These are phyloP conservation scores for Penicillium argentinense DNA, from an alignment of 495 filamentous ascomycete genomes.

Conservation along the genomic window DNA sequence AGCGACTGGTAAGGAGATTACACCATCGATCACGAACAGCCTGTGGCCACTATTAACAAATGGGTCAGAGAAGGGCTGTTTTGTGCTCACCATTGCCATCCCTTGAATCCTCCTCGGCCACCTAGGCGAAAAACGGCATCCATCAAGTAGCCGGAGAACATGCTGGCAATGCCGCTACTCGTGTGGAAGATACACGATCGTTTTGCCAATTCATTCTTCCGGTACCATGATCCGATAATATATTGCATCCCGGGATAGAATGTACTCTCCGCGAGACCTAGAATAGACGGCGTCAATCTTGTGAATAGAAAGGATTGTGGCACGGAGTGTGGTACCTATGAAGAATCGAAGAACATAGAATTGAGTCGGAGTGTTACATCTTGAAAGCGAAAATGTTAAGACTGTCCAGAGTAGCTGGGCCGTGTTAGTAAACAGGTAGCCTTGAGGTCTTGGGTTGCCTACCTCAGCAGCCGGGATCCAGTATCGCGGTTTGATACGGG, in stretches of 20 bases:
- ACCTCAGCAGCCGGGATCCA: slow-evolving; percentile 56
- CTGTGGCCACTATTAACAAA: too few species aligned
- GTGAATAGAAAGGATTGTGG: slow-evolving; percentile 17
- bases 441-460: neutral
- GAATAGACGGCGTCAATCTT: slow-evolving; percentile 22
- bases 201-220: slow-evolving; percentile 55
- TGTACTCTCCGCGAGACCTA: slow-evolving; percentile 44
- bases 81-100: slow-evolving; percentile 41
- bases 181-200: slow-evolving; percentile 65
- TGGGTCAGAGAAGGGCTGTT: neutral
- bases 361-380: slow-evolving; percentile 46
- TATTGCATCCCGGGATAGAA: slow-evolving; percentile 51
- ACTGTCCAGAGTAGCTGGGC: slow-evolving; percentile 55
- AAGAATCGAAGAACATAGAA: slow-evolving; percentile 60
- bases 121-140: slow-evolving; percentile 52
- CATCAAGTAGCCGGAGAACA: slow-evolving; percentile 62
- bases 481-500: slow-evolving; percentile 52
- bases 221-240: slow-evolving; percentile 50
- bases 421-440: neutral
- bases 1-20: slow-evolving; percentile 48
- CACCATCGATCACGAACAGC: slow-evolving; percentile 45
- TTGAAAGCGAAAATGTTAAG: slow-evolving; percentile 47
- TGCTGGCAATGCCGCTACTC: slow-evolving; percentile 50
- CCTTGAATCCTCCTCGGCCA: slow-evolving; percentile 47
- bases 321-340: slow-evolving; percentile 43